Base-by-base conservation (phyloP, 1,284 basidiomycete genomes). In the Microbotryomycetes sp. region DNA sequence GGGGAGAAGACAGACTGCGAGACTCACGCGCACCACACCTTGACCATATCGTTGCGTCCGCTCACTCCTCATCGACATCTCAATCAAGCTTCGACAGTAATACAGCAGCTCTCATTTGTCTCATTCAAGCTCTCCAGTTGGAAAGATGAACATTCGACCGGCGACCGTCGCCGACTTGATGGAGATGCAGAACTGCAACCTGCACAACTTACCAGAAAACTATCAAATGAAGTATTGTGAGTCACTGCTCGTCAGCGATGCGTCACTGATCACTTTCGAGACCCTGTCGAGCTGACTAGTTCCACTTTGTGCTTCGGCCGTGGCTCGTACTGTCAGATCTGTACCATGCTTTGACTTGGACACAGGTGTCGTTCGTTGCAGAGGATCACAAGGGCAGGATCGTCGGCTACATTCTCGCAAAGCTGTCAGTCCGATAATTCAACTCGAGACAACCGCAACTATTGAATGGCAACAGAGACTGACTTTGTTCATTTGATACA, bases 381-480 rank as follows among this genome's bases (percentile, higher is more conserved):
- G 91, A 94, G 73, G 90, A 94, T 72, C 82, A 85, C 63, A 86
- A 86, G 72, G 91, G 92, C 0, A 81, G 89, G 54, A 86, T 97
- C 52, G 91, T 97, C 1, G 93, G 93, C 25, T 97, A 97, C 75
- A 92, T 97, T 26, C 78, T 97, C 14, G 91, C 89, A 0, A 94
- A 94, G 76, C 93, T 97, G 93, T 90, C 60, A 55, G 76, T 62
- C 79, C 76, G 25, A n/a, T n/a, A n/a, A n/a, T n/a, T n/a, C n/a
- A n/a, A n/a, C n/a, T 23, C 25, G 2, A 32, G 46, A 19, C 45
- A 46, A 15, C n/a, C 15, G 45, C 15, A 15, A 46, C 45, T 50
- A 28, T 45, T 1, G 30, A 29, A 28, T 62, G 51, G 19, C 30
- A 56, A 23, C 46, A 49, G 57, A 49, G 30, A 53, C 50, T 28